A percentile compares a stretch with the other conserved stretches of the same genome.
phyloP scores from a whole-genome alignment of 768 basidiomycete species.

The Amanita subjunquillea region DNA sequence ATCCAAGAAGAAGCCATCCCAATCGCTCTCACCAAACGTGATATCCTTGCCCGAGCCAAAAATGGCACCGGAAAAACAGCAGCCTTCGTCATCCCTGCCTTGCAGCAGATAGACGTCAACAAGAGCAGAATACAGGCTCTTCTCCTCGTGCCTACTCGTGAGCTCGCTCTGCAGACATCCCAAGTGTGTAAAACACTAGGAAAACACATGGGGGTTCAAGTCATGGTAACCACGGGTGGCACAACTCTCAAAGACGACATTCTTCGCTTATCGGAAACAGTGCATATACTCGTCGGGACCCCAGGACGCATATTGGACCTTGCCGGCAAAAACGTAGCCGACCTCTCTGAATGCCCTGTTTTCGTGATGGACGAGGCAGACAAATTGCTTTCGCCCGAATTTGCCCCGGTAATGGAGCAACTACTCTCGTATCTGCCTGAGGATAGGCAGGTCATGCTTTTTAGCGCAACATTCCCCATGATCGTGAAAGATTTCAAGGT shows the following conservation, averaged over 20 bases:
- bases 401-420: constrained; percentile 97
- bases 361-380: constrained; percentile 99
- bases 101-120: constrained; percentile 82
- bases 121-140: constrained; percentile 91
- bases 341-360: constrained; percentile 87
- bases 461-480: constrained; percentile 98
- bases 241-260: constrained; percentile 99
- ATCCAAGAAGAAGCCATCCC: constrained; percentile 99
- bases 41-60: constrained; percentile 92
- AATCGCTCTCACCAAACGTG: constrained; percentile 85
- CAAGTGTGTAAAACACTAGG: constrained; percentile 97
- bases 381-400: constrained; percentile 94
- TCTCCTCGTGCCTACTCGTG: constrained; percentile 96
- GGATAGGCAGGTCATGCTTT: constrained; percentile 95
- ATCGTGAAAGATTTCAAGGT: constrained; percentile 99
- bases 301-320: constrained; percentile 95
- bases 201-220: constrained; percentile 90
- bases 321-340: constrained; percentile 86
- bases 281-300: constrained; percentile 96
- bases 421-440: constrained; percentile 75
- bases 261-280: constrained; percentile 76
- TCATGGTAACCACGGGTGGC: constrained; percentile 99
- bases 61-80: constrained; percentile 98
- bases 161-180: constrained; percentile 95
- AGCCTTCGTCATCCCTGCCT: constrained; percentile 95